These are phyloP conservation scores for Kondoa subrosea DNA, from an alignment of 768 basidiomycete species.

Conservation along the genomic window DNA sequence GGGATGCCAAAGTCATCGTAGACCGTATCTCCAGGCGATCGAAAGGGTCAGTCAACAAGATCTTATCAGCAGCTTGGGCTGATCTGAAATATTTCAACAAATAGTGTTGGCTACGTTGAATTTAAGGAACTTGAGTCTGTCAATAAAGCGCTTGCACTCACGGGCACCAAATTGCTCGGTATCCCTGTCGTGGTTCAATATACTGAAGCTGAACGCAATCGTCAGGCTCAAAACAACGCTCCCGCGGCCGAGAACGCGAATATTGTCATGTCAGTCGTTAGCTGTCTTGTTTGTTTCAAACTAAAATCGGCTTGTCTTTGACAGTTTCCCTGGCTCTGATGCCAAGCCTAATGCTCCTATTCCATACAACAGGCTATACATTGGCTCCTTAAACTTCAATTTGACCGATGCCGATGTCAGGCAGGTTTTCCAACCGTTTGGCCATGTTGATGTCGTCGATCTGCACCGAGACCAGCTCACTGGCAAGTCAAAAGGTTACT, in stretches of 20 bases:
- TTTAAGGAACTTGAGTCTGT: constrained; percentile 79
- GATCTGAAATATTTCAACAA: neutral
- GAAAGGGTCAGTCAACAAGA: constrained; percentile 62
- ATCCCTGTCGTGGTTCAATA: constrained; percentile 90
- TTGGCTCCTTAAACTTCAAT: constrained; percentile 91
- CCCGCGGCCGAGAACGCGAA: constrained; percentile 43
- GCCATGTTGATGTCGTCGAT: constrained; percentile 95
- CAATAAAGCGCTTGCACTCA: constrained; percentile 70
- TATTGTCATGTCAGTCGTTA: neutral
- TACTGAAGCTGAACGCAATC: constrained; percentile 81
- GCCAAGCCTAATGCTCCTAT: constrained; percentile 9
- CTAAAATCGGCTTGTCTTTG: neutral
- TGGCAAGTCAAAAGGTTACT: constrained; percentile 91
- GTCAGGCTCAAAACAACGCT: constrained; percentile 12
- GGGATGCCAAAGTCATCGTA: constrained; percentile 91
- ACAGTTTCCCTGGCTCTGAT: constrained; percentile 14
- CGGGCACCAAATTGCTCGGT: constrained; percentile 95
- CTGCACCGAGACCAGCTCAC: constrained; percentile 87
- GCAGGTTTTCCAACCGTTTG: constrained; percentile 98
- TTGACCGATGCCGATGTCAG: constrained; percentile 92
- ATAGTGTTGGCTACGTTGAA: constrained; percentile 94
- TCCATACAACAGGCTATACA: constrained; percentile 57
- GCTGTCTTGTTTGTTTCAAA: neutral
- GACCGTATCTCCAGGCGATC: constrained; percentile 85
- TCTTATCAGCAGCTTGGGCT: constrained; percentile 6